A percentile compares a stretch with the other conserved stretches of the same genome.
phyloP scores from a whole-genome alignment of 2,329 filamentous ascomycete genomes.

The Pseudogymnoascus pannorum region DNA sequence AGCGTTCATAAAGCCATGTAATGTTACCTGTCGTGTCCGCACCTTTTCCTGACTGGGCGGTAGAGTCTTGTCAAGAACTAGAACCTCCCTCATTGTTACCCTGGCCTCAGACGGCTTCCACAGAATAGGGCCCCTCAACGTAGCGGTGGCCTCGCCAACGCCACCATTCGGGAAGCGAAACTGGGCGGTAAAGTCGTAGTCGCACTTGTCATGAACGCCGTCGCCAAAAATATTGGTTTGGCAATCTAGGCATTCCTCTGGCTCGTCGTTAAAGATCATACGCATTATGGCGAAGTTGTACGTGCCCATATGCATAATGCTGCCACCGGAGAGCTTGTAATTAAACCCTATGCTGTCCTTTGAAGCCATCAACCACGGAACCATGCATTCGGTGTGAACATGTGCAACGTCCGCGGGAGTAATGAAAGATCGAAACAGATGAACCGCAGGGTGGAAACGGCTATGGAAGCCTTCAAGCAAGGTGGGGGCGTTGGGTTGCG shows the following conservation, averaged over 20 bases:
- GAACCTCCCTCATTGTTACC: constrained; percentile 39
- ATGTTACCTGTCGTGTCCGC: constrained; percentile 7
- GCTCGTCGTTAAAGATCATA: constrained; percentile 30
- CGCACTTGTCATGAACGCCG: constrained; percentile 23
- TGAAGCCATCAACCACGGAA: constrained; percentile 28
- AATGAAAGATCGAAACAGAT: constrained; percentile 33
- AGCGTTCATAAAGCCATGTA: constrained; percentile 10
- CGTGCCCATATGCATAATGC: constrained; percentile 31
- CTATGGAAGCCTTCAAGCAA: constrained; percentile 46
- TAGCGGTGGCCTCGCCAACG: constrained; percentile 26
- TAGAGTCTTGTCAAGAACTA: constrained; percentile 44
- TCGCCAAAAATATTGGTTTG: constrained; percentile 9
- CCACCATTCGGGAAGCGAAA: constrained; percentile 35
- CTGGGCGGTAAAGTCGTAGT: constrained; percentile 28
- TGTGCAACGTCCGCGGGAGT: constrained; percentile 32
- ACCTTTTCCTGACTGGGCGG: constrained; percentile 19
- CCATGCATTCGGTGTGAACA: constrained; percentile 26
- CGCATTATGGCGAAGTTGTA: constrained; percentile 35
- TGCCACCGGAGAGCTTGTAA: constrained; percentile 30
- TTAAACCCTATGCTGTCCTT: constrained; percentile 36
- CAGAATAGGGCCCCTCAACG: constrained; percentile 15
- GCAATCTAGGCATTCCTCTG: constrained; percentile 28
- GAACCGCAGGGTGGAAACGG: constrained; percentile 42
- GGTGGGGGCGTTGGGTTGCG: constrained; percentile 32
- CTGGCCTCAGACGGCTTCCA: constrained; percentile 19